Evolutionary conservation across 1,284 basidiomycete genomes (phyloP).

Genomic region (Ustilago sp.): DNA sequence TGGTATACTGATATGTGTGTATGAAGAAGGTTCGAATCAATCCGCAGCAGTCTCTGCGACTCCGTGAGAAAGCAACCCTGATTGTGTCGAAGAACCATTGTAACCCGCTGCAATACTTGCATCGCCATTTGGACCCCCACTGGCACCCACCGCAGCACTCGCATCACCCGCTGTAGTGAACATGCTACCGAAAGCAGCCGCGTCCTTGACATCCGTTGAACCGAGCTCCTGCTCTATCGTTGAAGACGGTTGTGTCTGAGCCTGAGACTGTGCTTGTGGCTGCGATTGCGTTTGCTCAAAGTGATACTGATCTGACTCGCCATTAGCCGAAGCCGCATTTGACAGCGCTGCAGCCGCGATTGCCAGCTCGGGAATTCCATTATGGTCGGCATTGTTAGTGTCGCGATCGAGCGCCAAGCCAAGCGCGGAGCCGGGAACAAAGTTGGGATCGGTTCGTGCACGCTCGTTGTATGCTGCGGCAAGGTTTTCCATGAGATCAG

Average conservation of each 20-base stretch:
- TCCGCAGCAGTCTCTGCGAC: neutral
- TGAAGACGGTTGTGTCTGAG: neutral
- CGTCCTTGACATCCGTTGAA: constrained; percentile 11
- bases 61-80: neutral
- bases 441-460: constrained; percentile 31
- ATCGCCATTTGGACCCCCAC: constrained; percentile 4
- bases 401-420: constrained; percentile 41
- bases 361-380: constrained; percentile 37
- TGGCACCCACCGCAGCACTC: constrained; percentile 1
- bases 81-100: constrained; percentile 7
- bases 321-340: constrained; percentile 32
- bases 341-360: constrained; percentile 49
- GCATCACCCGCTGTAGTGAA: constrained; percentile 15
- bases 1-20: neutral
- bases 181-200: constrained; percentile 22
- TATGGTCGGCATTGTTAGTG: constrained; percentile 11
- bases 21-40: neutral
- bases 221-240: constrained; percentile 1
- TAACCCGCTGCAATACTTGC: neutral
- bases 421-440: constrained; percentile 41
- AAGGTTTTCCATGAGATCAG: constrained; percentile 72
- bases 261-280: neutral
- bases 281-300: constrained; percentile 12
- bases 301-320: neutral
- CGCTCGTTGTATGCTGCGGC: constrained; percentile 41